Evolutionary conservation across 306 rosid genomes (phyloP).

Genomic region (Lathyrus tuberosus): DNA sequence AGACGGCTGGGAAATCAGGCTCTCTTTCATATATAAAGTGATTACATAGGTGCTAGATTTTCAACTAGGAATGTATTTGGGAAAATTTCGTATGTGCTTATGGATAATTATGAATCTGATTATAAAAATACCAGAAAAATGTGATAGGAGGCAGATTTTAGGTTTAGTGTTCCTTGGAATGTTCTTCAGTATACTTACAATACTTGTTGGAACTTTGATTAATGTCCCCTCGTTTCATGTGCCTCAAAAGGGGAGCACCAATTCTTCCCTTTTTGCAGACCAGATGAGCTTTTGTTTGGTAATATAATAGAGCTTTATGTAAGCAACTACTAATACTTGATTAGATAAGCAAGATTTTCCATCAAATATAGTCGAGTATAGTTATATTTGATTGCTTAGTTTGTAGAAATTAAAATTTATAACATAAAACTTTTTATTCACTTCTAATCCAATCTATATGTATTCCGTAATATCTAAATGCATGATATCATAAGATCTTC

Average conservation of each 20-base stretch:
- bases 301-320: no score
- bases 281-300: no score
- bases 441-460: neutral
- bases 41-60: constrained; percentile 17
- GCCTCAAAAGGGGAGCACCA: neutral
- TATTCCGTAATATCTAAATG: neutral
- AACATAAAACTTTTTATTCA: neutral
- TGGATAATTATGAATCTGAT: constrained; percentile 21
- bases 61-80: constrained; percentile 1
- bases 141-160: neutral
- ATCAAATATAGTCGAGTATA: no score
- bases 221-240: neutral
- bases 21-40: constrained; percentile 20
- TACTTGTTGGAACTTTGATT: constrained; percentile 20
- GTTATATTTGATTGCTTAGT: neutral
- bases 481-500: no score
- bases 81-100: constrained; percentile 2
- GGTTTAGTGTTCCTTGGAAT: neutral
- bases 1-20: constrained; percentile 20
- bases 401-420: neutral
- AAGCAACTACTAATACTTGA: no score
- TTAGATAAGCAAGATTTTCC: no score
- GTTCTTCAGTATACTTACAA: neutral
- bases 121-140: neutral
- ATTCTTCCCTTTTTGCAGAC: neutral